These are phyloP conservation scores for Nakazawaea wyomingensis DNA, from an alignment of 805 yeast genomes.

Conservation along the genomic window DNA sequence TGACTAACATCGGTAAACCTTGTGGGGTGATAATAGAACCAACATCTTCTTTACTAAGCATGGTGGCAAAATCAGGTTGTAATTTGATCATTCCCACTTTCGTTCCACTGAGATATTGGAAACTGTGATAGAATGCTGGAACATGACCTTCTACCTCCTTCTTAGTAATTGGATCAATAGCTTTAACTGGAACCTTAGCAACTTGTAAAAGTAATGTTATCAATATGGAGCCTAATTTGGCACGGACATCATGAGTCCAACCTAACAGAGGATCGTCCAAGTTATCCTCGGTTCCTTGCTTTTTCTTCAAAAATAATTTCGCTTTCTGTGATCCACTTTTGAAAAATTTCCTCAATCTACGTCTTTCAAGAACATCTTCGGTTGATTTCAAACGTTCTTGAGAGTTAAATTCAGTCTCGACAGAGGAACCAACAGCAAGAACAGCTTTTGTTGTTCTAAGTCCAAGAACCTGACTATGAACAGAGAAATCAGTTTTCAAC, in stretches of 20 bases:
- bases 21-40: conserved; percentile 72
- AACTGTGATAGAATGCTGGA: conserved; percentile 88
- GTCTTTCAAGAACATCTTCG: conserved; percentile 26
- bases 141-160: conserved; percentile 62
- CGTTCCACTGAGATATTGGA: conserved; percentile 74
- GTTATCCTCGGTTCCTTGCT: neutral
- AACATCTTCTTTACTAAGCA: conserved; percentile 60
- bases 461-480: conserved; percentile 62
- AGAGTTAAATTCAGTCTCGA: conserved; percentile 79
- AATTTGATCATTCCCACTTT: conserved; percentile 77
- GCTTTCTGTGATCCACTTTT: conserved; percentile 14
- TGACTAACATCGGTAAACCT: conserved; percentile 83
- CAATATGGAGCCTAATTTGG: conserved; percentile 78
- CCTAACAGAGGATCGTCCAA: conserved; percentile 18
- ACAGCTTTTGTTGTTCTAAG: conserved; percentile 82
- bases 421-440: conserved; percentile 72
- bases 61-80: conserved; percentile 63
- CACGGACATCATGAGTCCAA: conserved; percentile 55
- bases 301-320: conserved; percentile 1
- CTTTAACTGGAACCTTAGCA: conserved; percentile 76
- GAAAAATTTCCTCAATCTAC: conserved; percentile 8
- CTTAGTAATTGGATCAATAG: conserved; percentile 76
- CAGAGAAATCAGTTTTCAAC: conserved; percentile 65
- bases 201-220: conserved; percentile 71
- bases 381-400: conserved; percentile 59